Conservation (phyloP, 306 rosid species). For the Dalbergia cochinchinensis region DNA sequence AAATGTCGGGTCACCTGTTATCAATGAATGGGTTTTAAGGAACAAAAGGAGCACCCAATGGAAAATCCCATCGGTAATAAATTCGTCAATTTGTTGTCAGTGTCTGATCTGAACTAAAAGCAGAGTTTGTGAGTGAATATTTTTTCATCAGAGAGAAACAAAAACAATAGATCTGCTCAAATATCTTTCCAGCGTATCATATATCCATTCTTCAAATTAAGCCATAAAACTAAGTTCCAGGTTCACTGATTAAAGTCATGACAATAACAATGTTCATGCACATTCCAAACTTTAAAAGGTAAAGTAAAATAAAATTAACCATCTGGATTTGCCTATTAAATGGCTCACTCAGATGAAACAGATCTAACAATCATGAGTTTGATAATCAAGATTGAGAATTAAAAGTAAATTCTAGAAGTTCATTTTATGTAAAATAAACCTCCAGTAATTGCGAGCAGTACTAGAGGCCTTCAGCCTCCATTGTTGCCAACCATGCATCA, state of each 20-base stretch:
- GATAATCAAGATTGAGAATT: background rate
- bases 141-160: background rate
- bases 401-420: no score
- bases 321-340: background rate
- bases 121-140: background rate
- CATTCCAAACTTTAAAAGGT: constrained; percentile 1
- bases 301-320: background rate
- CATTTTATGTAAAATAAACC: no score
- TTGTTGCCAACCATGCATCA: background rate
- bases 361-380: no score
- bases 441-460: background rate
- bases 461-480: background rate
- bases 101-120: background rate
- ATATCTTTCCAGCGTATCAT: background rate
- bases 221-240: background rate
- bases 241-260: background rate
- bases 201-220: background rate
- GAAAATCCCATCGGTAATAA: background rate
- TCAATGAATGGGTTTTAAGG: background rate
- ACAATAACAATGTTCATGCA: background rate
- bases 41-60: background rate
- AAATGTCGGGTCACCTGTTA: background rate
- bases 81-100: background rate
- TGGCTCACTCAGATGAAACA: background rate
- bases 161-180: background rate